Conservation (phyloP, 108 stramenopile genomes). For the Skeletonema marinoi region DNA sequence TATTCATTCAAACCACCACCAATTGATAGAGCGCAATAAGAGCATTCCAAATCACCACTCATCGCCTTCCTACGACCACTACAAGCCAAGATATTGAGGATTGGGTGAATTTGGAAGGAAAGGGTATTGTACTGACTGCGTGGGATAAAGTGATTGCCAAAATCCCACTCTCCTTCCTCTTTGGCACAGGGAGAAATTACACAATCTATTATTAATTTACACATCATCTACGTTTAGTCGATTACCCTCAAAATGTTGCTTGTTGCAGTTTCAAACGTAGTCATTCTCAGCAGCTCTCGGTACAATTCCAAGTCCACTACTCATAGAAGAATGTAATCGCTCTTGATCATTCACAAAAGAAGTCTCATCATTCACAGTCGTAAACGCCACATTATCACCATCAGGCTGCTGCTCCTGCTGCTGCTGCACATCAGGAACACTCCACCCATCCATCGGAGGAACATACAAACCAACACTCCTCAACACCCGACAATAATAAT, state of each 20-base stretch:
- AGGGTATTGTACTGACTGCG: too few species aligned
- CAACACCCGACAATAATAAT: conserved; percentile 43
- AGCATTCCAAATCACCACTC: too few species aligned
- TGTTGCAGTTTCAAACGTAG: not conserved
- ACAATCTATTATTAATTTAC: too few species aligned
- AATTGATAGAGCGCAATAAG: too few species aligned
- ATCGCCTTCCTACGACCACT: too few species aligned
- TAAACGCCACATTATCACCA: not conserved
- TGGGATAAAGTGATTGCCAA: too few species aligned
- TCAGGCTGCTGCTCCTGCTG: not conserved
- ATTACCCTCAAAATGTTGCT: not conserved
- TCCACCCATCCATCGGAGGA: conserved; percentile 35
- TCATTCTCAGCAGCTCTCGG: not conserved
- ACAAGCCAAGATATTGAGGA: too few species aligned
- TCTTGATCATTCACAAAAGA: not conserved
- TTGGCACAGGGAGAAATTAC: too few species aligned
- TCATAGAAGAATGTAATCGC: not conserved
- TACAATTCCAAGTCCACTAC: not conserved
- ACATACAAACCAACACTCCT: conserved; percentile 4
- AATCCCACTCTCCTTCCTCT: too few species aligned
- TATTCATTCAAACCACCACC: too few species aligned
- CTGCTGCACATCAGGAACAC: conserved; percentile 26
- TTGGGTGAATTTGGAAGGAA: too few species aligned
- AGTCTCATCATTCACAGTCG: not conserved
- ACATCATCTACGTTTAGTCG: too few species aligned